A percentile compares a stretch with the other conserved stretches of the same genome.
Conservation (phyloP, 345 rosid genomes). For the Citrus maxima region DNA sequence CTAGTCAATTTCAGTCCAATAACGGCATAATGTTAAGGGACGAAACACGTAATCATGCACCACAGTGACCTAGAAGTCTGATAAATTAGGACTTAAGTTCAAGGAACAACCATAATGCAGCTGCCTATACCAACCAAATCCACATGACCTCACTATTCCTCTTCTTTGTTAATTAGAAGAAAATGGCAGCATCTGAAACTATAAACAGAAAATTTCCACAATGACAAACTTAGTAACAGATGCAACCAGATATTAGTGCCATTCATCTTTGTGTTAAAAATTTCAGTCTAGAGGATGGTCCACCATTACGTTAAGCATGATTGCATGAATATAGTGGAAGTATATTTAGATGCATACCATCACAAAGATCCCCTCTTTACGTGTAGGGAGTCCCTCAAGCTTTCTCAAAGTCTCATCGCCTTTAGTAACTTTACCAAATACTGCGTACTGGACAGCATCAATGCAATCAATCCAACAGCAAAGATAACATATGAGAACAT, state of each 20-base stretch:
- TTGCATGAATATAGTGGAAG: neutral
- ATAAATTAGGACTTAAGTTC: neutral
- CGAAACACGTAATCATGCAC: neutral
- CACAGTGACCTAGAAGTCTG: neutral
- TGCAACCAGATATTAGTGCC: neutral
- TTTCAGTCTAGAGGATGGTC: neutral
- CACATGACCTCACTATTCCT: neutral
- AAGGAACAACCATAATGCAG: neutral
- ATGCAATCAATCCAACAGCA: constrained; percentile 8
- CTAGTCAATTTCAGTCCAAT: no score
- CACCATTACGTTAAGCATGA: no score
- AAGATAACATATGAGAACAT: constrained; percentile 6
- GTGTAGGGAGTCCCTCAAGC: constrained; percentile 91
- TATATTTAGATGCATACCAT: constrained; percentile 49
- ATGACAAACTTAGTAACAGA: neutral
- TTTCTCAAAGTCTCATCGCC: constrained; percentile 85
- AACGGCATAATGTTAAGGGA: neutral
- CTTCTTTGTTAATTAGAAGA: neutral
- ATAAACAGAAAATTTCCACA: neutral
- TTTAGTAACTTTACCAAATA: constrained; percentile 94
- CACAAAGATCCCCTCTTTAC: constrained; percentile 85
- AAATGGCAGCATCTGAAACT: neutral
- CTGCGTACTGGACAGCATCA: constrained; percentile 64
- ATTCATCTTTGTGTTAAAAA: neutral
- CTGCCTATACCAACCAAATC: neutral